Conservation (phyloP, 345 rosid species). For the Erodium maritimum region DNA sequence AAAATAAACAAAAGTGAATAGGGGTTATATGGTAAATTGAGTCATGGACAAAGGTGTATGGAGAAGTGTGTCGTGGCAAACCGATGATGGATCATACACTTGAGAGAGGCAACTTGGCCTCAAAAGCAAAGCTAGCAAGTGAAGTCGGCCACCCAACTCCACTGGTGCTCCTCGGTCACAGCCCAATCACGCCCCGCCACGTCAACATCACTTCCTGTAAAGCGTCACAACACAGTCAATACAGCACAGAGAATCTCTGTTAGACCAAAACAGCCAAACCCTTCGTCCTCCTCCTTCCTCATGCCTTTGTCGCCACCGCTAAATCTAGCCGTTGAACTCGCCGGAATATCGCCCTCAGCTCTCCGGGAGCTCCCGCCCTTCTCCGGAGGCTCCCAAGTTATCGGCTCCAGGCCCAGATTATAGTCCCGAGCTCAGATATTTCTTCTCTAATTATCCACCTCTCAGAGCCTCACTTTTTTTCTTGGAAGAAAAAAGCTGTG, state of each 20-base stretch:
- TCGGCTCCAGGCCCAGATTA: no score
- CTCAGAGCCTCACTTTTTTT: no score
- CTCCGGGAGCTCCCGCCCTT: not conserved
- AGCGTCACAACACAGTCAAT: not conserved
- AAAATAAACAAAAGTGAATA: no score
- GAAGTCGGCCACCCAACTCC: constrained; percentile 14
- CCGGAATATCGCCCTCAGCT: constrained; percentile 14
- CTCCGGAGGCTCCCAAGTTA: not conserved
- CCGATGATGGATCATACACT: no score
- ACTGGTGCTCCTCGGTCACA: constrained; percentile 12
- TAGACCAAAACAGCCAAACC: constrained; percentile 5
- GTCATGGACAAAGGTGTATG: no score
- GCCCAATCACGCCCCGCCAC: constrained; percentile 18
- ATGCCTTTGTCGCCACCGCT: constrained; percentile 22
- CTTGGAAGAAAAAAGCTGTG: not conserved
- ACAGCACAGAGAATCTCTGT: constrained; percentile 13
- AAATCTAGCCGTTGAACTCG: constrained; percentile 7
- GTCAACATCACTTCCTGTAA: constrained; percentile 17
- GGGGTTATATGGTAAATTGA: no score
- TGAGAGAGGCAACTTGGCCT: no score
- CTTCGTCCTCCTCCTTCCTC: constrained; percentile 16
- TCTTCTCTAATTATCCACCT: not conserved
- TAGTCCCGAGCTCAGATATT: not conserved
- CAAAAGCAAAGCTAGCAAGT: not conserved
- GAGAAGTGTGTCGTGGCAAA: no score